Percentiles rank a stretch among this genome's conserved stretches.
Conservation (phyloP, 352 stramenopile species). For the Globisporangium nunn region DNA sequence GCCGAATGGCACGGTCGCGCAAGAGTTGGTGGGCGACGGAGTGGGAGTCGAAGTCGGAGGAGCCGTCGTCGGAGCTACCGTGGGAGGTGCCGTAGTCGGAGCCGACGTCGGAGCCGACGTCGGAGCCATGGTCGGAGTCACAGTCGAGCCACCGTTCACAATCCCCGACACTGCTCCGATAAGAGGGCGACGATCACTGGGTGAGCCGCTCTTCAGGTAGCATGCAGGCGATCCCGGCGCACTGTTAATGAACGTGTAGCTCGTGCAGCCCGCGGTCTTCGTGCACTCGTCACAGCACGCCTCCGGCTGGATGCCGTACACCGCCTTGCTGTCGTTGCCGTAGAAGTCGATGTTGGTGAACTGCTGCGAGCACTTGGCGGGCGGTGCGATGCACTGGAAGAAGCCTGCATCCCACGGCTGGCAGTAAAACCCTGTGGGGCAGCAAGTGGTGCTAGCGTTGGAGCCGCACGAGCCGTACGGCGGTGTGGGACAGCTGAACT, state of each 20-base stretch:
- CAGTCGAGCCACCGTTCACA: background rate
- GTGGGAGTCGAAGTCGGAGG: background rate
- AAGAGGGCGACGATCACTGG: background rate
- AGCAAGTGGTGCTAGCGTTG: background rate
- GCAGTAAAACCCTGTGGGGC: no score
- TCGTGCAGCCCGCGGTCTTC: slow-evolving; percentile 24
- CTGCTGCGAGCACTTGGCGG: slow-evolving; percentile 1
- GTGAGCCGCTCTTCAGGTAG: background rate
- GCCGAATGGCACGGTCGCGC: slow-evolving; percentile 1
- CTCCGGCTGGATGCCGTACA: slow-evolving; percentile 2
- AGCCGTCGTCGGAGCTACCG: background rate
- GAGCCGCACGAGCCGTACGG: slow-evolving; percentile 8
- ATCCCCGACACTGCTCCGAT: background rate
- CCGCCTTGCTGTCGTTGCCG: slow-evolving; percentile 3
- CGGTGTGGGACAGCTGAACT: slow-evolving; percentile 2
- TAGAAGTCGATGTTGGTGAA: slow-evolving; percentile 5
- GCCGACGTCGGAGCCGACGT: no score
- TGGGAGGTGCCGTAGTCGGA: no score
- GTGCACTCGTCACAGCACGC: slow-evolving; percentile 32
- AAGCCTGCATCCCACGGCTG: background rate
- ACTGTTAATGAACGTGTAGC: slow-evolving; percentile 27
- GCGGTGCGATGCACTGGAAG: background rate
- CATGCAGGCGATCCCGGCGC: background rate
- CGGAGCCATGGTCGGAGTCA: no score
- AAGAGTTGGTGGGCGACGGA: background rate